phyloP scores from a whole-genome alignment of 2,329 filamentous ascomycete species.

The Apiospora sp. region DNA sequence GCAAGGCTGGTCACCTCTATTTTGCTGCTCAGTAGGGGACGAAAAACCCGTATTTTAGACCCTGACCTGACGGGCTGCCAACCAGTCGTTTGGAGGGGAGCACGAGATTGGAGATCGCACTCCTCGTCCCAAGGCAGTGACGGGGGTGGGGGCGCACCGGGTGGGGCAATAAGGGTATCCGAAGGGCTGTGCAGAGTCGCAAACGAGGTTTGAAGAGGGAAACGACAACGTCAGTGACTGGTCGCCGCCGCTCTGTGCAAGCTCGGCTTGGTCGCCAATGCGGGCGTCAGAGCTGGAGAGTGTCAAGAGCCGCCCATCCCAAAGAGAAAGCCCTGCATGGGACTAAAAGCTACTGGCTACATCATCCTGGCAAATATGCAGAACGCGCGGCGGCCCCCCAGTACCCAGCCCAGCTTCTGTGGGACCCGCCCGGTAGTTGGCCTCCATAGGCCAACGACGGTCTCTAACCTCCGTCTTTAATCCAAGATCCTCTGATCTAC shows the following conservation, averaged over 20 bases:
- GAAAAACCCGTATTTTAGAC: not conserved
- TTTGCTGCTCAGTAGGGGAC: not conserved
- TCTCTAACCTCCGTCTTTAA: conserved; percentile 7
- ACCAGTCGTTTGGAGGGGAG: not conserved
- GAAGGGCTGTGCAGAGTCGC: conserved; percentile 10
- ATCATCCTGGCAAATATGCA: conserved; percentile 1
- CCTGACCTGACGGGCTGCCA: not conserved
- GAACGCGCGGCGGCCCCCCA: not conserved
- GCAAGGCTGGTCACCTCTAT: not conserved
- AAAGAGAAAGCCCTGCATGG: not conserved
- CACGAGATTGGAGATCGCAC: no score
- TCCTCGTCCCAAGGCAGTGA: not conserved
- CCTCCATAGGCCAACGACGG: not conserved
- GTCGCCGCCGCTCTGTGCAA: not conserved
- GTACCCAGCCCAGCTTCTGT: not conserved
- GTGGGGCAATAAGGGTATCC: conserved; percentile 11
- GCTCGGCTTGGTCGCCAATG: not conserved
- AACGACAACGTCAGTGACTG: conserved; percentile 1
- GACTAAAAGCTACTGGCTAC: not conserved
- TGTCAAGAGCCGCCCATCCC: conserved; percentile 12
- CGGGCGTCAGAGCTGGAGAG: not conserved
- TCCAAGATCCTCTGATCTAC: conserved; percentile 15
- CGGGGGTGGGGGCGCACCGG: not conserved
- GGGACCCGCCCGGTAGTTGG: not conserved
- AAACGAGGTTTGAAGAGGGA: not conserved